Percentiles rank a stretch among this genome's conserved stretches.
Conservation (phyloP, 176 grass and related monocot species). For the Oryza meridionalis region DNA sequence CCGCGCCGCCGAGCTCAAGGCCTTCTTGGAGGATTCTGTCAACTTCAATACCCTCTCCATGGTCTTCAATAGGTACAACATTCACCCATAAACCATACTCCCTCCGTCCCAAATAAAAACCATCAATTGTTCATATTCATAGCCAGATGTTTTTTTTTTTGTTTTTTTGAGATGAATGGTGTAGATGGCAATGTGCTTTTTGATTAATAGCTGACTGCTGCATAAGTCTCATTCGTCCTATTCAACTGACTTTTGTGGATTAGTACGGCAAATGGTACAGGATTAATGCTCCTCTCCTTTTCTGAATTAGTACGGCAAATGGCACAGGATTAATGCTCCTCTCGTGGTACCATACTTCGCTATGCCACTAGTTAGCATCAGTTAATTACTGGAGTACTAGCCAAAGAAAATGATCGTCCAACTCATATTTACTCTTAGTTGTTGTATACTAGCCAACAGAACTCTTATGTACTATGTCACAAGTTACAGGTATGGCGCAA, state of each 20-base stretch:
- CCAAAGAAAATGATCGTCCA: background rate
- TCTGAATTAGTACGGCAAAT: background rate
- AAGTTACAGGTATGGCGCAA: background rate
- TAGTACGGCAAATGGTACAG: too few species aligned
- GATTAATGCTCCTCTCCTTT: too few species aligned
- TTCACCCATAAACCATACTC: background rate
- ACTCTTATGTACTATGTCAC: background rate
- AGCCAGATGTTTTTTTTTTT: too few species aligned
- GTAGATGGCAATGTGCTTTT: background rate
- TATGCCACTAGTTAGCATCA: background rate
- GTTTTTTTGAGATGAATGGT: too few species aligned
- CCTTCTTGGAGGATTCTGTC: conserved; percentile 70
- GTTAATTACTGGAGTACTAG: background rate
- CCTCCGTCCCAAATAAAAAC: too few species aligned
- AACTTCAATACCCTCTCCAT: conserved; percentile 83
- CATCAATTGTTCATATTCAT: too few species aligned
- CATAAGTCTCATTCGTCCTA: background rate
- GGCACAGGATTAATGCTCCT: background rate
- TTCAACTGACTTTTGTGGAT: background rate
- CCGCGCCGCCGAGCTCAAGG: conserved; percentile 77
- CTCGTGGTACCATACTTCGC: conserved; percentile 16
- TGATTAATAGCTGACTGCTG: conserved; percentile 2
- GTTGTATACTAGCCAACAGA: background rate
- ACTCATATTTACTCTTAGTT: background rate
- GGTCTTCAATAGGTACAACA: conserved; percentile 78